Evolutionary conservation across 2,329 filamentous ascomycete genomes (phyloP).

Genomic region (Penicillium sp.): DNA sequence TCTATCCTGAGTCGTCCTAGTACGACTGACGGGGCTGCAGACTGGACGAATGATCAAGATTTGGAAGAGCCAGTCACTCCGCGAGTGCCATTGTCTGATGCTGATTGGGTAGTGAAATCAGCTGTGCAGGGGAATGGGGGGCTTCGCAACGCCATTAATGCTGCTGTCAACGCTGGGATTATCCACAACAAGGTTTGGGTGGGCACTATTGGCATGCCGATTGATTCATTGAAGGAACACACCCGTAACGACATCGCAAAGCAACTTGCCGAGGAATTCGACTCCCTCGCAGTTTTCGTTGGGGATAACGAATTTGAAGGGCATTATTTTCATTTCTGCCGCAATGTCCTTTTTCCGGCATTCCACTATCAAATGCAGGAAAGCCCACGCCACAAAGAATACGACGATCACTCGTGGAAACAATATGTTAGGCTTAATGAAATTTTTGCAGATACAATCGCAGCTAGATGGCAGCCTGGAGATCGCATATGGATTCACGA

Average conservation of each 20-base stretch:
- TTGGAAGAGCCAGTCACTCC: constrained; percentile 56
- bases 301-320: constrained; percentile 89
- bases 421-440: constrained; percentile 90
- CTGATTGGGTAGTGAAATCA: constrained; percentile 74
- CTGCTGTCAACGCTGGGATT: constrained; percentile 65
- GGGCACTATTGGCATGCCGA: constrained; percentile 88
- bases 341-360: constrained; percentile 92
- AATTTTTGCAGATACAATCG: constrained; percentile 82
- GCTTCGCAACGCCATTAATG: constrained; percentile 78
- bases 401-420: constrained; percentile 92
- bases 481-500: constrained; percentile 94
- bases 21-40: constrained; percentile 21
- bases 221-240: constrained; percentile 71
- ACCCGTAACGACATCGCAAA: constrained; percentile 80
- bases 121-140: constrained; percentile 90
- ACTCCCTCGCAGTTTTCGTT: constrained; percentile 78
- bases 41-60: constrained; percentile 16
- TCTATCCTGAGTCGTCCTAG: constrained; percentile 59
- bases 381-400: constrained; percentile 94
- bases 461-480: constrained; percentile 84
- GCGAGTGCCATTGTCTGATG: constrained; percentile 58
- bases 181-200: constrained; percentile 77
- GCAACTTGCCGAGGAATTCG: constrained; percentile 70
- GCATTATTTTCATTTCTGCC: constrained; percentile 93
- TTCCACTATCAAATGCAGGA: constrained; percentile 98